Percentiles rank a stretch among this genome's conserved stretches.
Conservation (phyloP, 192 early-diverging fungal genomes). For the Cetraspora pellucida region DNA sequence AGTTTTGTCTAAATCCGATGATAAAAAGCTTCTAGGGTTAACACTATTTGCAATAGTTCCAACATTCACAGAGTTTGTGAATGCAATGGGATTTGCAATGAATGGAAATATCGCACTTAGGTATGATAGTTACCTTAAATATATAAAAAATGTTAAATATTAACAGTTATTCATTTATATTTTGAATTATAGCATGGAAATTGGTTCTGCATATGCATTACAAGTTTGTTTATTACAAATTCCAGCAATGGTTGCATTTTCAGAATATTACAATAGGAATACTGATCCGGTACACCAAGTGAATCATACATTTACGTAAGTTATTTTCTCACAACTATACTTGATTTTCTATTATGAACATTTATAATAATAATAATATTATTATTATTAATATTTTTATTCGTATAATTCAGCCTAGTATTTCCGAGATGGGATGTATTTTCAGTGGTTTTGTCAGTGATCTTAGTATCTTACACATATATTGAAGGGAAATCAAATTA, state of each 20-base stretch:
- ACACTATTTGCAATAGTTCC: constrained; percentile 95
- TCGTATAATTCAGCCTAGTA: constrained; percentile 36
- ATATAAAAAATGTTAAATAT: background rate
- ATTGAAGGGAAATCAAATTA: constrained; percentile 96
- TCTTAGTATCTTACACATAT: constrained; percentile 88
- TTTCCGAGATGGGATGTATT: constrained; percentile 53
- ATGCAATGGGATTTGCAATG: constrained; percentile 93
- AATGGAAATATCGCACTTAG: constrained; percentile 81
- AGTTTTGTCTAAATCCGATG: constrained; percentile 62
- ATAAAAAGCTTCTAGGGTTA: constrained; percentile 89
- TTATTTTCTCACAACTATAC: background rate
- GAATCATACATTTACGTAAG: constrained; percentile 18
- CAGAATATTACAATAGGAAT: constrained; percentile 43
- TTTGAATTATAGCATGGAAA: constrained; percentile 75
- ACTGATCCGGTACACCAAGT: background rate
- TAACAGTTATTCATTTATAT: background rate
- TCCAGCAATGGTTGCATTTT: constrained; percentile 88
- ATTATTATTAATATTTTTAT: background rate
- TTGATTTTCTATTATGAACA: background rate
- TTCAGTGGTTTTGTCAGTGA: constrained; percentile 55
- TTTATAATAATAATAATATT: background rate
- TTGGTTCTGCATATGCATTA: constrained; percentile 93
- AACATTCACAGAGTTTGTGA: constrained; percentile 94
- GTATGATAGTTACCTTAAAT: background rate
- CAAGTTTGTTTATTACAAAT: constrained; percentile 96